Evolutionary conservation across 2,329 filamentous ascomycete species (phyloP).

Genomic region (Ophiosphaerella korrae): DNA sequence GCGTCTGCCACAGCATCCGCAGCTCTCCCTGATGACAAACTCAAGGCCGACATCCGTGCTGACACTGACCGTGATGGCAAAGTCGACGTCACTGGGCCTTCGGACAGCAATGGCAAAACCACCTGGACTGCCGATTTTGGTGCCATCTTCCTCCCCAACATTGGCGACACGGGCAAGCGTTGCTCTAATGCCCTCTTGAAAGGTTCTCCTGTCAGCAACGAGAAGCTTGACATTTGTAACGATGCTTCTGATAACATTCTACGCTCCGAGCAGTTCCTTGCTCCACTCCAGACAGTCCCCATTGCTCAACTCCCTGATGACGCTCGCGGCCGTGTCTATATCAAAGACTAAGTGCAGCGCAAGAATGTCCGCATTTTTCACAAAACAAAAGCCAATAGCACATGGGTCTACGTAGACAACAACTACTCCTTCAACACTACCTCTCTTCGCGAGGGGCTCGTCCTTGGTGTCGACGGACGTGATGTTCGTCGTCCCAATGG

Average conservation of each 20-base stretch:
- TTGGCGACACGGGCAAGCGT: constrained; percentile 39
- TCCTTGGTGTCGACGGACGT: constrained; percentile 46
- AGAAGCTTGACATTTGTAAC: constrained; percentile 41
- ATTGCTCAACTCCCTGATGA: background rate
- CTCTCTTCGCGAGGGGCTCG: constrained; percentile 35
- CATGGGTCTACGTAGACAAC: constrained; percentile 35
- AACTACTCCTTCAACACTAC: constrained; percentile 34
- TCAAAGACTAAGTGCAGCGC: no score
- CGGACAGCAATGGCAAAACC: constrained; percentile 30
- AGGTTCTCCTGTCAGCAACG: constrained; percentile 13
- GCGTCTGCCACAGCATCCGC: no score
- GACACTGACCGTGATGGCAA: constrained; percentile 48
- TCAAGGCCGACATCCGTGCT: no score
- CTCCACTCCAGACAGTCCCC: constrained; percentile 39
- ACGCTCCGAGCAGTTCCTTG: constrained; percentile 35
- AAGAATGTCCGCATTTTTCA: background rate
- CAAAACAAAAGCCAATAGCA: background rate
- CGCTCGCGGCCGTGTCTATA: background rate
- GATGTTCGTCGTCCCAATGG: constrained; percentile 23
- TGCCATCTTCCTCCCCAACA: constrained; percentile 46
- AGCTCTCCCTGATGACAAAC: no score
- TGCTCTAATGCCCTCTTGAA: constrained; percentile 23
- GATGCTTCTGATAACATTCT: constrained; percentile 45
- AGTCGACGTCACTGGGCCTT: constrained; percentile 27
- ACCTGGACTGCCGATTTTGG: constrained; percentile 28